Base-by-base conservation (phyloP, 495 filamentous ascomycete genomes). In the Podospora appendiculata region DNA sequence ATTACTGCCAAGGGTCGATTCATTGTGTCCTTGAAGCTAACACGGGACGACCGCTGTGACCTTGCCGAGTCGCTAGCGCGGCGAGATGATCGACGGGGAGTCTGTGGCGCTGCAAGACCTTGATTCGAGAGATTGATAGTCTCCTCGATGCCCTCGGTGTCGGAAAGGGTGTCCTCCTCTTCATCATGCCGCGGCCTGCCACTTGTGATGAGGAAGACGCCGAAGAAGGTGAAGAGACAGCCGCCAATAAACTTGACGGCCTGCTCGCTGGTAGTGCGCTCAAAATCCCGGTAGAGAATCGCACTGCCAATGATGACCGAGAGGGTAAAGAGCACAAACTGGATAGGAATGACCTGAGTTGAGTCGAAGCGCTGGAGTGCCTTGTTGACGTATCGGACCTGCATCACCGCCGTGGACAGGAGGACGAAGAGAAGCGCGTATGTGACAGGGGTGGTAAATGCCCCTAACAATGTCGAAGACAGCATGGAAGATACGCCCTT, bases 401-500 rank as follows among this genome's bases (percentile, higher is more conserved):
- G 93, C 81, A 96, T 87, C 49, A 97, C 70, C 16, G 93, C 93
- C 8, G 92, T 95, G 32, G 69, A 81, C 7, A 92, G 71, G 13
- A 98, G 79, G 41, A 97, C 69, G 41, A 84, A 78, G 2, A 87
- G 68, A 11, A 97, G 79, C 1, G 85, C 80, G 61, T 97, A 98
- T 34, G 90, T 90, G 56, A 98, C 83, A 6, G 90, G 92, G 39
- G 90, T 96, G 7, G 91, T 87, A 51, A 97, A 84, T 8, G 86
- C 86, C 51, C 84, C 84, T 76, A 90, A 89, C 16, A 96, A 77
- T 1, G 85, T 93, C 25, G 87, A 89, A 3, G 92, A 95, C 41
- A 98, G 78, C 65, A 98, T 82, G 0, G 93, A 96, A 4, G 93
- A 91, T 14, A 98, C 88, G 52, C 93, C 93, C 65, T 97, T 98